A percentile compares a stretch with the other conserved stretches of the same genome.
These are phyloP conservation scores for Metroxylon sagu DNA, from an alignment of 176 grass and related monocot genomes.

Conservation along the genomic window DNA sequence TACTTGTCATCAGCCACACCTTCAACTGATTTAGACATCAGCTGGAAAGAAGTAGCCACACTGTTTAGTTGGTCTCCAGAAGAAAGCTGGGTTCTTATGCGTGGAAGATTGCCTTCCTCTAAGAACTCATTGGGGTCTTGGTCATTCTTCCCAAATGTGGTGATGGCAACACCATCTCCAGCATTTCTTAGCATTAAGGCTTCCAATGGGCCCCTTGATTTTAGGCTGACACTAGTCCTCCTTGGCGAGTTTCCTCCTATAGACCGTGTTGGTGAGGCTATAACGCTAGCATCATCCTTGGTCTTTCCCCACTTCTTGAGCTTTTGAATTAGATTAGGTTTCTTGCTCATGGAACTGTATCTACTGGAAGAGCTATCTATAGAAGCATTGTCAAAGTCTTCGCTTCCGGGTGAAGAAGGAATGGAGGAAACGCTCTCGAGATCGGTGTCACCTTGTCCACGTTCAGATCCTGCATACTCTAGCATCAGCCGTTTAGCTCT, in stretches of 20 bases:
- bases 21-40: conserved; percentile 74
- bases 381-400: conserved; percentile 84
- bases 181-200: conserved; percentile 87
- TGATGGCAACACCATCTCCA: conserved; percentile 76
- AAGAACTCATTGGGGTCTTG: conserved; percentile 36
- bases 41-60: conserved; percentile 51
- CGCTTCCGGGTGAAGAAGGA: conserved; percentile 57
- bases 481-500: conserved; percentile 76
- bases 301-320: conserved; percentile 75
- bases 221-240: conserved; percentile 21
- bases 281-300: conserved; percentile 49
- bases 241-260: conserved; percentile 37
- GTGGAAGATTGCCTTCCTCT: conserved; percentile 36
- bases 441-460: conserved; percentile 85
- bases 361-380: conserved; percentile 73
- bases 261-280: conserved; percentile 43
- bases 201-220: conserved; percentile 59
- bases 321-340: conserved; percentile 67
- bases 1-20: conserved; percentile 85
- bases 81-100: conserved; percentile 7
- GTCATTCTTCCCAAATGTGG: conserved; percentile 68
- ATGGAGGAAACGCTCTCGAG: conserved; percentile 71
- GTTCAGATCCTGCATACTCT: conserved; percentile 83
- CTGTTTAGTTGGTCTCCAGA: conserved; percentile 19
- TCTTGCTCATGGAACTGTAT: conserved; percentile 78